Evolutionary conservation across 805 yeast species (phyloP).

Genomic region (Dipodascopsis uninucleata): DNA sequence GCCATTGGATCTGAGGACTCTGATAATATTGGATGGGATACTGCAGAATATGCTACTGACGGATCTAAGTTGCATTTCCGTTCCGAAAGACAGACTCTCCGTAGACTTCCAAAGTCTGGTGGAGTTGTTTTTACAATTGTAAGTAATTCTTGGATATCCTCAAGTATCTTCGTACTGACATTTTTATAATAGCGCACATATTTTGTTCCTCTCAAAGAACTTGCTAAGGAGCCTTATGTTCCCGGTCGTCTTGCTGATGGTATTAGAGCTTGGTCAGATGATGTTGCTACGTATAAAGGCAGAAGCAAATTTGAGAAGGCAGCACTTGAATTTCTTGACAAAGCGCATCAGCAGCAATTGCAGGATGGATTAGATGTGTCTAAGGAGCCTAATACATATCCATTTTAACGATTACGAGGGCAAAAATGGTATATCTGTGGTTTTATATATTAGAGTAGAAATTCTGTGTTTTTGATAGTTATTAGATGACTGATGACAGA

Average conservation of each 20-base stretch:
- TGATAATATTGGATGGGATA: conserved; percentile 56
- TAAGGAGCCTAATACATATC: conserved; percentile 20
- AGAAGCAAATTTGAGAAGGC: conserved; percentile 21
- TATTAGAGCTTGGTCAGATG: conserved; percentile 55
- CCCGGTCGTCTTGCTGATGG: conserved; percentile 60
- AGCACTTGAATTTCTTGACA: conserved; percentile 22
- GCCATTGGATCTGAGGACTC: conserved; percentile 58
- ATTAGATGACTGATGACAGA: too few relatives aligned
- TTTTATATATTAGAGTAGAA: neutral
- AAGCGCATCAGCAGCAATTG: conserved; percentile 24
- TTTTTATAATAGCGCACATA: conserved; percentile 45
- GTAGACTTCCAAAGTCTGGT: conserved; percentile 59
- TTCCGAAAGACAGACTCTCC: conserved; percentile 61
- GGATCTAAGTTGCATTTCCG: conserved; percentile 51
- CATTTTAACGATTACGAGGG: conserved; percentile 15
- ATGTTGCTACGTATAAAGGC: conserved; percentile 63
- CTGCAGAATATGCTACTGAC: conserved; percentile 50
- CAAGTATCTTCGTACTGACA: neutral
- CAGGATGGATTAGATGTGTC: conserved; percentile 15
- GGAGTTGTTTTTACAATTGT: conserved; percentile 54
- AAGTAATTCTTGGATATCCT: neutral
- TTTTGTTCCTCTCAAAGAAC: conserved; percentile 51
- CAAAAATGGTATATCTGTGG: neutral
- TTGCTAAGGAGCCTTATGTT: conserved; percentile 57
- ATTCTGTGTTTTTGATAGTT: too few relatives aligned